Conservation (phyloP, 2,329 filamentous ascomycete genomes). For the Claviceps purpurea region DNA sequence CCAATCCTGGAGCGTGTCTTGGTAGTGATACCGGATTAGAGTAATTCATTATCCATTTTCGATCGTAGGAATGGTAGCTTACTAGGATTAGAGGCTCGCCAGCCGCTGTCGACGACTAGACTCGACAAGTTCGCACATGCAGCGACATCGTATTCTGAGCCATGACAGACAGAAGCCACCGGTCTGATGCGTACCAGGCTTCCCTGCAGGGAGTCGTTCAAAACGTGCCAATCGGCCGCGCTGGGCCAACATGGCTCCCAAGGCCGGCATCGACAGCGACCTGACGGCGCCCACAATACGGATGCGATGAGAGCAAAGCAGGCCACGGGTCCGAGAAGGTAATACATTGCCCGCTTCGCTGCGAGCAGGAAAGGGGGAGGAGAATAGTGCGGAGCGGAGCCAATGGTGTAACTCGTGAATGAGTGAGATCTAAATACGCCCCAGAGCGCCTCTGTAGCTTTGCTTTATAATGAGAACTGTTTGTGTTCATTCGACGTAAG, state of each 20-base stretch:
- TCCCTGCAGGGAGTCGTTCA: background rate
- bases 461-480: too few relatives aligned
- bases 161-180: background rate
- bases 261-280: background rate
- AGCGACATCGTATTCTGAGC: background rate
- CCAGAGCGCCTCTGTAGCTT: too few relatives aligned
- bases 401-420: too few relatives aligned
- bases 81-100: background rate
- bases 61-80: background rate
- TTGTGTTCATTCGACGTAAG: too few relatives aligned
- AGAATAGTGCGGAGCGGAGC: background rate
- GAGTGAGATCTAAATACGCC: too few relatives aligned
- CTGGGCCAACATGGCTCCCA: constrained; percentile 1
- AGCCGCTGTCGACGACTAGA: background rate
- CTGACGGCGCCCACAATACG: background rate
- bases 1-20: background rate
- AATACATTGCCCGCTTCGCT: background rate
- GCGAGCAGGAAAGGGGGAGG: background rate
- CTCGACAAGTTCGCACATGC: background rate
- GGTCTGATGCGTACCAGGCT: background rate
- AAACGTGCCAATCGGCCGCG: background rate
- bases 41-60: background rate
- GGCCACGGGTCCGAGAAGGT: background rate
- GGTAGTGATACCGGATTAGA: background rate
- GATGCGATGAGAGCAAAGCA: background rate